Conservation (phyloP, 1,284 basidiomycete species). For the Farysia itapuensis region DNA sequence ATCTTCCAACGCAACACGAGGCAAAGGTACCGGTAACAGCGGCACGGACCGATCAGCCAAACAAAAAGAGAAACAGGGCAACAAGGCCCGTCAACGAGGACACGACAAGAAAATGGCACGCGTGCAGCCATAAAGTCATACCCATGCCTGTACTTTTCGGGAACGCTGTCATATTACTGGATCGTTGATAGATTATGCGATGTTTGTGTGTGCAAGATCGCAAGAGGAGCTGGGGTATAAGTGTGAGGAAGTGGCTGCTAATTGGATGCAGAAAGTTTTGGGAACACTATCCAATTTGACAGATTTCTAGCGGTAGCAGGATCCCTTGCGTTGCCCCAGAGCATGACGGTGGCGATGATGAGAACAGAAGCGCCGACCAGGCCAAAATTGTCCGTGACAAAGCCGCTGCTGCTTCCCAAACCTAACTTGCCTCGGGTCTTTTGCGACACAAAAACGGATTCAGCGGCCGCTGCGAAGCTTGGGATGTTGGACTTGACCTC, state of each 20-base stretch:
- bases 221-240: not conserved
- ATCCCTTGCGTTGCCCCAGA: slow-evolving; percentile 28
- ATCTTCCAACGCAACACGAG: slow-evolving; percentile 14
- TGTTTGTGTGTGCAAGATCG: no score
- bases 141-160: no score
- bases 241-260: no score
- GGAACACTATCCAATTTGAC: slow-evolving; percentile 31
- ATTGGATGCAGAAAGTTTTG: slow-evolving; percentile 20
- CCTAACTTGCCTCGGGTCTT: no score
- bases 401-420: not conserved
- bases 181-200: no score
- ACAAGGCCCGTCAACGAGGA: slow-evolving; percentile 24
- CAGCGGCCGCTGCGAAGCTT: slow-evolving; percentile 2
- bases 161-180: no score
- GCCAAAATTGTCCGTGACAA: slow-evolving; percentile 28
- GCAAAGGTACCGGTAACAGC: slow-evolving; percentile 29
- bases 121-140: slow-evolving; percentile 4
- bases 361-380: slow-evolving; percentile 23
- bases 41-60: slow-evolving; percentile 22
- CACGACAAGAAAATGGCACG: slow-evolving; percentile 40
- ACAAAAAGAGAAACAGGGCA: slow-evolving; percentile 40
- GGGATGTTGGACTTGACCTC: slow-evolving; percentile 50
- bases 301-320: slow-evolving; percentile 19
- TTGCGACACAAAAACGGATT: not conserved
- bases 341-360: slow-evolving; percentile 22